phyloP scores from a whole-genome alignment of 2,329 filamentous ascomycete genomes.

The Colletotrichum navitas region DNA sequence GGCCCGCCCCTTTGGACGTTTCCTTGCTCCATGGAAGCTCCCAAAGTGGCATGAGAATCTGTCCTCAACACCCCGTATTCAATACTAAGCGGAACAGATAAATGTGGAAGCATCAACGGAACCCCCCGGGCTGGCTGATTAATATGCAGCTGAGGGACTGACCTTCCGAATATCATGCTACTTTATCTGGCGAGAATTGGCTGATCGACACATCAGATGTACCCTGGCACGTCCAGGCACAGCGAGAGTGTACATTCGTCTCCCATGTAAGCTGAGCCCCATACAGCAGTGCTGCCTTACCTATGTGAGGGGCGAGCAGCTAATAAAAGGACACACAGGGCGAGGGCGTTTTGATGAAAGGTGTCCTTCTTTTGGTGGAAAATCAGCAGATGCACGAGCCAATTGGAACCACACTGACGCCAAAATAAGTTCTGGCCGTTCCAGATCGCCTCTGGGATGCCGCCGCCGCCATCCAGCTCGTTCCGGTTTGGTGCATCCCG shows the following conservation, averaged over 20 bases:
- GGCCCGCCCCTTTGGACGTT: conserved; percentile 23
- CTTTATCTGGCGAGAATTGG: conserved; percentile 40
- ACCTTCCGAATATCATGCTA: conserved; percentile 20
- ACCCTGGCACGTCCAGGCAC: conserved; percentile 1
- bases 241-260: conserved; percentile 3
- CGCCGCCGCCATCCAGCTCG: conserved; percentile 36
- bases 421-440: conserved; percentile 31
- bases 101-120: conserved; percentile 19
- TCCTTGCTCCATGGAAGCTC: conserved; percentile 15
- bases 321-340: neutral
- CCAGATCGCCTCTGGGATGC: conserved; percentile 40
- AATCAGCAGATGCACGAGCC: conserved; percentile 43
- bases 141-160: conserved; percentile 23
- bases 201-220: conserved; percentile 32
- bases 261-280: neutral
- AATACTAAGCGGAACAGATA: conserved; percentile 7
- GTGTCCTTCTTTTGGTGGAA: conserved; percentile 42
- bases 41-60: conserved; percentile 34
- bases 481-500: conserved; percentile 38
- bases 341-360: conserved; percentile 35
- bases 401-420: conserved; percentile 37
- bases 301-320: conserved; percentile 5
- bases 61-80: conserved; percentile 24
- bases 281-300: conserved; percentile 10
- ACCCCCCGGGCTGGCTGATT: conserved; percentile 29